These are phyloP conservation scores for Hymenoscyphus occultus DNA, from an alignment of 2,329 filamentous ascomycete genomes.

Conservation along the genomic window DNA sequence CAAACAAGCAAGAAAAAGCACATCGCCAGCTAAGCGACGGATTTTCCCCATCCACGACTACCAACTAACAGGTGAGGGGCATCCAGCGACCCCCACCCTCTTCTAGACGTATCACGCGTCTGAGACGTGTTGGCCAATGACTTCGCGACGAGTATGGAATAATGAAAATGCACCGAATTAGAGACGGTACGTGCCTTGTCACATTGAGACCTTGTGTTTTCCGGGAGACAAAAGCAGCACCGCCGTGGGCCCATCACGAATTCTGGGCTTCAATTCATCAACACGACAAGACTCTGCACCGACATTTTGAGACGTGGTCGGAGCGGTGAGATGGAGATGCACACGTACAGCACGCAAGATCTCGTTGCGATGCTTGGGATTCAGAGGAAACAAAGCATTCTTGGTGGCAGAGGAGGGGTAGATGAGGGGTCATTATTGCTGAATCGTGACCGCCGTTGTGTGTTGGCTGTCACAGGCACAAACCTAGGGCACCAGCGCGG, in stretches of 20 bases:
- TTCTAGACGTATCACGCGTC: slow-evolving; percentile 20
- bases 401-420: slow-evolving; percentile 3
- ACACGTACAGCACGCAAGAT: slow-evolving; percentile 11
- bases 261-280: slow-evolving; percentile 12
- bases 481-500: slow-evolving; percentile 2
- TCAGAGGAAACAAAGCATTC: neutral
- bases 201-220: slow-evolving; percentile 4
- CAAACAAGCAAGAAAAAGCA: neutral
- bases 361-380: slow-evolving; percentile 7
- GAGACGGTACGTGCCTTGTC: slow-evolving; percentile 4
- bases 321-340: slow-evolving; percentile 22
- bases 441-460: slow-evolving; percentile 8
- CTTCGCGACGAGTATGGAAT: slow-evolving; percentile 25
- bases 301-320: slow-evolving; percentile 17
- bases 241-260: slow-evolving; percentile 10
- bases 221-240: slow-evolving; percentile 16
- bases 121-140: slow-evolving; percentile 22
- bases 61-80: neutral
- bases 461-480: slow-evolving; percentile 7
- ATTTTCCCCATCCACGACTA: neutral
- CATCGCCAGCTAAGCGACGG: neutral
- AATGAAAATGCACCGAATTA: slow-evolving; percentile 2
- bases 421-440: slow-evolving; percentile 3
- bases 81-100: slow-evolving; percentile 6
- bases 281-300: slow-evolving; percentile 3